Base-by-base conservation (phyloP, 371 early-diverging fungal species). In the Cokeromyces recurvatus region DNA sequence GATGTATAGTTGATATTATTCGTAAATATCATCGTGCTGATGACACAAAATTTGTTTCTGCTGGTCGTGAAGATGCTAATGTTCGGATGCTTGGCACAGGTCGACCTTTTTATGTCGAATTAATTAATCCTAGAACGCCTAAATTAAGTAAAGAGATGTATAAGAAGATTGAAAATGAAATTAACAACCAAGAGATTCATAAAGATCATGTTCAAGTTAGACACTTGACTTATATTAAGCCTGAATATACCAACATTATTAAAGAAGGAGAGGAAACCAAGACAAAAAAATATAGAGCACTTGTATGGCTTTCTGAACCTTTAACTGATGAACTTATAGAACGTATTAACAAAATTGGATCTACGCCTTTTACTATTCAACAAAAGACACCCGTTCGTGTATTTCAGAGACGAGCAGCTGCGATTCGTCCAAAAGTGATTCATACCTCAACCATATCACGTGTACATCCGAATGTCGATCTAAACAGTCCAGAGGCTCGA, bases 41-140 rank as follows among this genome's bases (percentile, higher is more conserved):
- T 46, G 74, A 82, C 43, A 63, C 79, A 65, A 91, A 89, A 46
- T 91, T 99, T 65, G 79, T 85, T 3, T 80, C 90, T 0, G 84
- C 97, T 2, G 99, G 98, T 3, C 81, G 99, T 31, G 99, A 99
- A 61, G 99, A 99, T 71, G 88, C 90, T 12, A 95, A 99, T 68
- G 99, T 99, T 8, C 79, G 91, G 22, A 95, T 95, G 95, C 66
- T 97, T 21, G 96, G 94, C 24, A 69, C 70, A 24, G 99, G 99
- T 12, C 72, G 98, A 29, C 99, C 99, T 5, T 98, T 97, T 66
- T 90, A 92, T 49, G 56, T 92, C 16, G 93, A 94, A 55, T 48
- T 98, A 38, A 71, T 82, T 14, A 89, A 97, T 48, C 97, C 99
- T 10, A 68, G 78, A 9, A 62, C 43, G 43, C 46, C 54, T 31